A percentile compares a stretch with the other conserved stretches of the same genome.
These are phyloP conservation scores for Dactylellina drechsleri DNA, from an alignment of 2,329 filamentous ascomycete genomes.

Conservation along the genomic window DNA sequence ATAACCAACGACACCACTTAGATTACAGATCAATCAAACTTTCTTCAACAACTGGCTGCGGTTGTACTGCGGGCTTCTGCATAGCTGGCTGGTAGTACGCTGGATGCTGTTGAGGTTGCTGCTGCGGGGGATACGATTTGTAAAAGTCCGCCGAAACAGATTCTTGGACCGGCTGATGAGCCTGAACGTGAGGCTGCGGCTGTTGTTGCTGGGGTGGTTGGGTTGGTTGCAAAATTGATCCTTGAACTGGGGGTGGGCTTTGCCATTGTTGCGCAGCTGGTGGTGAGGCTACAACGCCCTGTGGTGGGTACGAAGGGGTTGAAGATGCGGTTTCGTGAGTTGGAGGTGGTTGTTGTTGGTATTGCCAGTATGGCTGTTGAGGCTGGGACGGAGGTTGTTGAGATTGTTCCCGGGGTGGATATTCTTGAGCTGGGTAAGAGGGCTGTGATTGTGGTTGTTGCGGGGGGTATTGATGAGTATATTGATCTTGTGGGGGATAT, in stretches of 20 bases:
- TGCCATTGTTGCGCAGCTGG: conserved; percentile 33
- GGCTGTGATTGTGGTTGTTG: conserved; percentile 56
- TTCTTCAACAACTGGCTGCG: conserved; percentile 71
- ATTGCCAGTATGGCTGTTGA: conserved; percentile 66
- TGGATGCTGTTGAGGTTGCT: conserved; percentile 58
- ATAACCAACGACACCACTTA: too few species aligned
- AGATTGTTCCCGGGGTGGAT: conserved; percentile 52
- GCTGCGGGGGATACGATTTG: conserved; percentile 62
- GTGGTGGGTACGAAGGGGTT: conserved; percentile 33
- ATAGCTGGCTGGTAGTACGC: conserved; percentile 33
- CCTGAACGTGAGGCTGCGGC: conserved; percentile 59
- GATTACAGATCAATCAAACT: conserved; percentile 80
- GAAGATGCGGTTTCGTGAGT: conserved; percentile 25
- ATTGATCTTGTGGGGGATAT: conserved; percentile 57
- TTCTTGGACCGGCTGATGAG: conserved; percentile 57
- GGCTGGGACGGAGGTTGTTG: conserved; percentile 57
- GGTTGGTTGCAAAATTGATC: conserved; percentile 60
- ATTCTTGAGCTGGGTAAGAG: conserved; percentile 52
- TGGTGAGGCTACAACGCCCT: background rate
- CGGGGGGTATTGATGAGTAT: conserved; percentile 57
- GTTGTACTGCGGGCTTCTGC: conserved; percentile 33
- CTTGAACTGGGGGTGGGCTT: conserved; percentile 6
- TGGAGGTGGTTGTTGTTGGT: conserved; percentile 59
- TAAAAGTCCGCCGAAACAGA: conserved; percentile 54
- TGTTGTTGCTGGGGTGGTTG: conserved; percentile 62